Base-by-base conservation (phyloP, 805 yeast species). In the Starmerella potacharoeniae region DNA sequence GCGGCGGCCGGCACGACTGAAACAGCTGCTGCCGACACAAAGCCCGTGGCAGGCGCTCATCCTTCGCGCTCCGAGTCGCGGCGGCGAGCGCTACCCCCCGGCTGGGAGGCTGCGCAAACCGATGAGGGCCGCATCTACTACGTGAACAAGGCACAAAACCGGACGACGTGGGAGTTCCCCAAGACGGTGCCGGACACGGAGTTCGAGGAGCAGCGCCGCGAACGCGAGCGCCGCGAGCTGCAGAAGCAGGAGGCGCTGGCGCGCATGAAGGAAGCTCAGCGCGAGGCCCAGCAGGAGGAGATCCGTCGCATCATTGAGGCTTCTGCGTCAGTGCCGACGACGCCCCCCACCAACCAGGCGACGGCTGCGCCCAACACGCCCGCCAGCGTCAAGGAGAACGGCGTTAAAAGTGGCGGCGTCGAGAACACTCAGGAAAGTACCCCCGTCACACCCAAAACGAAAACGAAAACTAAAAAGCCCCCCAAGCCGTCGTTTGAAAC, bases 51-150 rank as follows among this genome's bases (percentile, higher is more conserved):
- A 7, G 30, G 30, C 16, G 14, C 28, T 46, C 11, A 34, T 8
- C 16, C 47, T 6, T 30, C 34, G 34, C 50, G 41, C 16, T 6
- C 6, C 28, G 28, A n/a, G 10, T 34, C 36, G 10, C 13, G 41
- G 17, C 31, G 41, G 33, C 43, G 42, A 4, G 34, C 39, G 3
- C 72, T 81, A 31, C 86, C 88, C 1, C 71, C 72, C 0, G 86
- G 86, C 2, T 84, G 93, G 93, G 80, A 77, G 51, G 72, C 76
- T 60, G 81, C 84, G 0, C 66, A 67, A 29, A 81, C 78, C 56
- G 69, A 73, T 5, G 70, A 68, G 34, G 75, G 77, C 13, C 68
- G 68, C 13, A 66, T 63, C 14, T 83, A 81, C 64, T 85, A 78
- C 67, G 83, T 73, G 68, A 78, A 82, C 66, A 69, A 79, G 45